Conservation (phyloP, 225 moss, liverwort and hornwort genomes). For the Polytrichum commune region DNA sequence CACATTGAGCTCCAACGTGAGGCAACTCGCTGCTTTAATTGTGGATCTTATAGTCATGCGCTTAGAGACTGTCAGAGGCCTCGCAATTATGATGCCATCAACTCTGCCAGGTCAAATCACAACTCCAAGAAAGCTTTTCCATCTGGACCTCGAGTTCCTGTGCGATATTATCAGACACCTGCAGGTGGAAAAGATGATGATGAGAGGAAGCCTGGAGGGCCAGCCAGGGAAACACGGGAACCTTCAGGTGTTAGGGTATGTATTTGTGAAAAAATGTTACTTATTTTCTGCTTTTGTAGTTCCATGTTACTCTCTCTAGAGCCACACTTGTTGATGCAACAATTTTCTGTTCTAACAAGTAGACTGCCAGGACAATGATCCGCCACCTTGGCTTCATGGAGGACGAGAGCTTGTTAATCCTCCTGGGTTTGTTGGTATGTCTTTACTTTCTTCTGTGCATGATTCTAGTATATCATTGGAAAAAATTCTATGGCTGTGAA, state of each 20-base stretch:
- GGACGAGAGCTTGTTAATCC: conserved; percentile 56
- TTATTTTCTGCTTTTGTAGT: not conserved
- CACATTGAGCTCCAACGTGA: conserved; percentile 43
- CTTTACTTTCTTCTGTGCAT: not conserved
- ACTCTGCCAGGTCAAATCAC: conserved; percentile 56
- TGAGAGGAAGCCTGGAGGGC: conserved; percentile 39
- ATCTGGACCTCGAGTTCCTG: conserved; percentile 48
- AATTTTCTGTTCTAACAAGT: not conserved
- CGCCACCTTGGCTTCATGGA: conserved; percentile 65
- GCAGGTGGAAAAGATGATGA: conserved; percentile 45
- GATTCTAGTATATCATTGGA: too few relatives aligned
- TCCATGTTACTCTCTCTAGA: too few relatives aligned
- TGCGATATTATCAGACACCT: conserved; percentile 78
- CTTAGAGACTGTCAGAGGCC: conserved; percentile 75
- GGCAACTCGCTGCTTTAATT: conserved; percentile 83
- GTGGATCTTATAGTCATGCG: conserved; percentile 84
- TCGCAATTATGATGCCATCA: conserved; percentile 58
- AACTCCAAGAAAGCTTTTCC: conserved; percentile 42
- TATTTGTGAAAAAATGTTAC: not conserved
- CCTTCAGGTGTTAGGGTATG: conserved; percentile 49
- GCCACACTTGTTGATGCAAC: too few relatives aligned
- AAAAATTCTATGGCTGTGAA: too few relatives aligned
- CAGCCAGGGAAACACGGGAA: conserved; percentile 32
- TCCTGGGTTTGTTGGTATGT: conserved; percentile 66
- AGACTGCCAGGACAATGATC: conserved; percentile 69